Evolutionary conservation across 2,329 filamentous ascomycete species (phyloP), one percentile per base, ranked within the genome.

Genomic region (Pseudogymnoascus sp.): DNA sequence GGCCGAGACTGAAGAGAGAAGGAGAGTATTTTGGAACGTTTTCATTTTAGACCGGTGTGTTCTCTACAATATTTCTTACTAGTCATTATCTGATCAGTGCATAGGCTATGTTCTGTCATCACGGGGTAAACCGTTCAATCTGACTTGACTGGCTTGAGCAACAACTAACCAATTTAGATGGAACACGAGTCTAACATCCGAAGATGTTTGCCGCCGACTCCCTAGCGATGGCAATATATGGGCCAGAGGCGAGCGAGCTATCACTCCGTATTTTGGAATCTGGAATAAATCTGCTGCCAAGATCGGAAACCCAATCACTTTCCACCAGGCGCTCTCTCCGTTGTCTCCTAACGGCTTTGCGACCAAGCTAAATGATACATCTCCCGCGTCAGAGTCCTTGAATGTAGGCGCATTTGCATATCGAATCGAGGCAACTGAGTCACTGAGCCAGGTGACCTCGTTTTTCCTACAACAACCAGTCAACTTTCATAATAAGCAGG

Each of bases 381-480:
- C 64, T 28, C 41, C n/a, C 3, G 28, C 13, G 34, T 28, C 64
- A 2, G 69, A 71, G 25, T 28, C 25, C 25, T 28, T 28, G 25
- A 28, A 28, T 28, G 34, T 71, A 11, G 70, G 70, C 1, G 67
- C 67, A 1, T 72, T 68, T 61, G 69, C 70, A 4, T 71, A 72
- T 57, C 61, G 66, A 11, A 64, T 71, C 10, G 70, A 71, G 60
- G 70, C 70, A 1, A 70, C 70, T 10, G 71, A 72, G 54, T 71
- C 71, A 1, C 61, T 81, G 0, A 80, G 77, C 61, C 74, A 76
- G 1, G 77, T 81, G 0, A 80, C 74, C 0, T 77, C 74, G 0
- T 80, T 78, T 65, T 81, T 81, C 60, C 70, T 81, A 0, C 78
- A 79, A 57, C 78, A 80, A 62, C 70, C 69, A 3, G 73, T 80